Evolutionary conservation across 345 rosid genomes (phyloP), one percentile per base, ranked within the genome.

Genomic region (Pistacia atlantica): DNA sequence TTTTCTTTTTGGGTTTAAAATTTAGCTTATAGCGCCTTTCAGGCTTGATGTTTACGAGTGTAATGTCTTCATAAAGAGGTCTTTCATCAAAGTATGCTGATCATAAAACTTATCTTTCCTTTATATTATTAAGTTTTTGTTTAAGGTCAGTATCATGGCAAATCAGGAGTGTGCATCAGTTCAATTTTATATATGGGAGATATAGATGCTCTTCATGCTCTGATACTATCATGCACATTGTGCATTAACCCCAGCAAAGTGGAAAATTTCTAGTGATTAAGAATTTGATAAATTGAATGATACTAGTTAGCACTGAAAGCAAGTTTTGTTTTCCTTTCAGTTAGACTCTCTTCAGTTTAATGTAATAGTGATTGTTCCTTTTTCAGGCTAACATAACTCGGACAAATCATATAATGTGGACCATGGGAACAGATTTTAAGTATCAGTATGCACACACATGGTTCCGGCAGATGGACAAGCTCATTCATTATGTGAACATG

Each of bases 351-450:
- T 56, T 56, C 28, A 11, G 49, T 74, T 65, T 57, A 58, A 37
- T 55, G 68, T 73, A 46, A 84, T 58, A 20, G 9, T 42, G 14
- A 0, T 62, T 68, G 70, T 56, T 79, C 74, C 70, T 22, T 79
- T 85, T 60, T 57, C 92, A 96, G 99, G 98, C 97, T 69, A 93
- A 96, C 85, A 90, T 93, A 73, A 96, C 99, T 68, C 85, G 92
- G 75, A 84, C 92, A 67, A 80, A 96, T 84, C 99, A 96, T 70
- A 83, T 96, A 72, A 96, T 96, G 99, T 96, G 89, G 84, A 92
- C 97, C 63, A 92, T 96, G 99, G 99, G 99, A 84, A 93, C 99
- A 71, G 99, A 96, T 86, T 96, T 96, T 83, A 89, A 86, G 80
- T 96, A 93, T 86, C 98, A 96, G 80, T 96, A 93, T 81, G 98